A percentile compares a stretch with the other conserved stretches of the same genome.
Evolutionary conservation across 495 filamentous ascomycete genomes (phyloP).

Genomic region (Penicillium flavigenum): DNA sequence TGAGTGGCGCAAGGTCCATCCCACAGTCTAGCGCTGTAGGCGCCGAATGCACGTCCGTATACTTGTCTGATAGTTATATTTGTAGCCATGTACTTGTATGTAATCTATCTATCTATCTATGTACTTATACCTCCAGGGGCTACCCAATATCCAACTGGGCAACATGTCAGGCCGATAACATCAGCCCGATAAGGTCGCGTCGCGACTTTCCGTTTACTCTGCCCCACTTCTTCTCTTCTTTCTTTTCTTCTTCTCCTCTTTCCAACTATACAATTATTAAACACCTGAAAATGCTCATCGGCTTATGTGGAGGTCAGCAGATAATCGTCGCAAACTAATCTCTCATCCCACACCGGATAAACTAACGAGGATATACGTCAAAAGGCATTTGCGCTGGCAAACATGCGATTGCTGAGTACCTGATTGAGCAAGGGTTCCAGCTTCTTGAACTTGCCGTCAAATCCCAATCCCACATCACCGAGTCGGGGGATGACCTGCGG

Average conservation of each 20-base stretch:
- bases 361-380: constrained; percentile 20
- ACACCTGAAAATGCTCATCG: constrained; percentile 73
- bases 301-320: constrained; percentile 79
- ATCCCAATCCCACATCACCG: constrained; percentile 18
- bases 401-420: constrained; percentile 77
- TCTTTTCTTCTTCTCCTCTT: background rate
- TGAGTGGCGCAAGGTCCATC: too few species aligned
- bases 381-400: constrained; percentile 89
- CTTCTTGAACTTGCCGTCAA: constrained; percentile 36
- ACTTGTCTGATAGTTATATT: too few species aligned
- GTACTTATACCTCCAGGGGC: background rate
- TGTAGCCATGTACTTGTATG: too few species aligned
- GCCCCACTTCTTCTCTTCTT: constrained; percentile 13
- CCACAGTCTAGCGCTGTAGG: too few species aligned
- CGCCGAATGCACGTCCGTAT: too few species aligned
- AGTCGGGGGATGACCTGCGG: constrained; percentile 32
- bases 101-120: too few species aligned
- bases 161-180: constrained; percentile 14
- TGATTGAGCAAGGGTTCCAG: constrained; percentile 73
- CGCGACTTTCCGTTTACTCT: background rate
- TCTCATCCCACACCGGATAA: background rate
- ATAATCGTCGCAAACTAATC: constrained; percentile 6
- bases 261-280: background rate
- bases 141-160: background rate
- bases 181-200: constrained; percentile 10